phyloP scores from a whole-genome alignment of 2,329 filamentous ascomycete genomes.

The Epichloe sp. region DNA sequence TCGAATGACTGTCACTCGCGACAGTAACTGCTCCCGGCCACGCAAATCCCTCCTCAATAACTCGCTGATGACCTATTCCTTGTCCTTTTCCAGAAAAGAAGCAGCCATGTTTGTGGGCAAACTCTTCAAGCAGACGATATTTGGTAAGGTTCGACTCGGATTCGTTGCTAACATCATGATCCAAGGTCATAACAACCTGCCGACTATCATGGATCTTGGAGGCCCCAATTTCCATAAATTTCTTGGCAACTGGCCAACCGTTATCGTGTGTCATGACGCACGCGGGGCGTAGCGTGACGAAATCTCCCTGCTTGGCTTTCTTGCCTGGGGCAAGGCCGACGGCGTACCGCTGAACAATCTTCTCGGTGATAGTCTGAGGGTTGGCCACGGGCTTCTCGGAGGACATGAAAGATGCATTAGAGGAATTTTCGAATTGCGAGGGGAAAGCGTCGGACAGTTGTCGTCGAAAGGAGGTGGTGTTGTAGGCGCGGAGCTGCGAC shows the following conservation, averaged over 20 bases:
- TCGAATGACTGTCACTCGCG: conserved; percentile 64
- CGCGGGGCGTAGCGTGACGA: conserved; percentile 61
- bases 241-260: conserved; percentile 57
- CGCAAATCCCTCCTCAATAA: conserved; percentile 52
- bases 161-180: conserved; percentile 84
- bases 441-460: conserved; percentile 38
- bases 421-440: conserved; percentile 45
- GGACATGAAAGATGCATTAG: conserved; percentile 34
- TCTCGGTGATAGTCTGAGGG: conserved; percentile 53
- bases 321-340: conserved; percentile 66
- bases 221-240: conserved; percentile 71
- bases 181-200: conserved; percentile 73
- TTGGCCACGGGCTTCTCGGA: conserved; percentile 21
- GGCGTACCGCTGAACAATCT: conserved; percentile 76
- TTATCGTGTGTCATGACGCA: conserved; percentile 84
- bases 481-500: neutral
- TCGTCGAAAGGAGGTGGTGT: neutral
- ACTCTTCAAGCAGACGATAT: conserved; percentile 68
- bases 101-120: conserved; percentile 65
- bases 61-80: conserved; percentile 84
- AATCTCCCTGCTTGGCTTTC: conserved; percentile 66
- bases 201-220: conserved; percentile 53
- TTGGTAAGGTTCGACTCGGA: conserved; percentile 68
- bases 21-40: conserved; percentile 82
- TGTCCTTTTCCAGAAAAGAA: conserved; percentile 59